Percentiles rank a stretch among this genome's conserved stretches.
Conservation (phyloP, 2,329 filamentous ascomycete species). For the Botrytis squamosa region DNA sequence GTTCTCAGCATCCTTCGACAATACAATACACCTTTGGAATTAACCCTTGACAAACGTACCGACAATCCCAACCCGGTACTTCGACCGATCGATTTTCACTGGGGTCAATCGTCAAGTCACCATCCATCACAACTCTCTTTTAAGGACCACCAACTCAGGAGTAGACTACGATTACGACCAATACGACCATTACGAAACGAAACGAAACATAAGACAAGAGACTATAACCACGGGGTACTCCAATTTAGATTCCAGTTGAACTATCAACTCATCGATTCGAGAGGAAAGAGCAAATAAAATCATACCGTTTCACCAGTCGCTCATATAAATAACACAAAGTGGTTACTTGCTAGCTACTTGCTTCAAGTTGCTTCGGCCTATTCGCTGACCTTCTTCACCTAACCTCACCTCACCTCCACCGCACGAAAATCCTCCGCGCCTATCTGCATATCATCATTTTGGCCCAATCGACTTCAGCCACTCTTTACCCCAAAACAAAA, state of each 20-base stretch:
- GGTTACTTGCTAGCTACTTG: neutral
- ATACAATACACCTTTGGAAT: neutral
- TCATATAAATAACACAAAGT: slow-evolving; percentile 10
- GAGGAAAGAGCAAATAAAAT: slow-evolving; percentile 1
- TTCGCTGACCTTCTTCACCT: slow-evolving; percentile 7
- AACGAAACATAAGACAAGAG: slow-evolving; percentile 3
- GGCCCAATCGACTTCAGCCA: slow-evolving; percentile 16
- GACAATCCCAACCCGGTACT: neutral
- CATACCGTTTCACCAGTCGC: slow-evolving; percentile 17
- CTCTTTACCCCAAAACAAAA: neutral
- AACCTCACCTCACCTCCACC: slow-evolving; percentile 6
- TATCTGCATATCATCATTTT: slow-evolving; percentile 21
- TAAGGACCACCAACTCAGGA: neutral
- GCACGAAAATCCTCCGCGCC: slow-evolving; percentile 20
- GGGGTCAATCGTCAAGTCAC: slow-evolving; percentile 5
- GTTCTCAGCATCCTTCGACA: slow-evolving; percentile 3
- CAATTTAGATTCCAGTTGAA: slow-evolving; percentile 6
- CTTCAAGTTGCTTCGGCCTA: slow-evolving; percentile 12
- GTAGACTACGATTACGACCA: neutral
- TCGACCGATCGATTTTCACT: slow-evolving; percentile 13
- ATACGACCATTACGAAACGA: slow-evolving; percentile 2
- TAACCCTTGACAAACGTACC: slow-evolving; percentile 4
- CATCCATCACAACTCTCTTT: slow-evolving; percentile 9
- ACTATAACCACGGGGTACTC: neutral
- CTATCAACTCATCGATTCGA: neutral